A percentile compares a stretch with the other conserved stretches of the same genome.
These are phyloP conservation scores for Leccinum laetum DNA, from an alignment of 1,284 basidiomycete genomes.

Conservation along the genomic window DNA sequence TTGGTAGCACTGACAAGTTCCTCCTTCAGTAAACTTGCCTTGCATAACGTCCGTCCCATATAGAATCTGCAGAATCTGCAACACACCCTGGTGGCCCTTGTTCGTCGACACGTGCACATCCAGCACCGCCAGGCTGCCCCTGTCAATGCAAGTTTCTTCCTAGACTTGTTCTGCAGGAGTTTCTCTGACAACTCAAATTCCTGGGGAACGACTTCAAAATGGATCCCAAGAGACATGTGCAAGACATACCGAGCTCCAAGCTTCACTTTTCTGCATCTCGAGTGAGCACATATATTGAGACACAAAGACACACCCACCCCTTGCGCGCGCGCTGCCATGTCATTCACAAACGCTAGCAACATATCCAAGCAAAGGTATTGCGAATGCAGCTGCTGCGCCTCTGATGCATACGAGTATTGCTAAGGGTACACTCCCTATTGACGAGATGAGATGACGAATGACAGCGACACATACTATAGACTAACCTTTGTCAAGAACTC, in stretches of 20 bases:
- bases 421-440: conserved; percentile 75
- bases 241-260: conserved; percentile 61
- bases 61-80: too few relatives aligned
- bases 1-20: too few relatives aligned
- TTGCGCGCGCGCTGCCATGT: conserved; percentile 83
- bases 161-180: conserved; percentile 76
- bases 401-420: conserved; percentile 58
- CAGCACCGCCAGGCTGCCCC: conserved; percentile 57
- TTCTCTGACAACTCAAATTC: conserved; percentile 54
- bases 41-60: too few relatives aligned
- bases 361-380: conserved; percentile 93
- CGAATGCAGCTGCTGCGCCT: conserved; percentile 71
- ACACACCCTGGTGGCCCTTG: too few relatives aligned
- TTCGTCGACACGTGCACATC: too few relatives aligned
- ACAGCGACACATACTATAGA: neutral
- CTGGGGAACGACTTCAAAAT: conserved; percentile 34
- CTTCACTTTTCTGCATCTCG: conserved; percentile 39
- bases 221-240: neutral
- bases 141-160: conserved; percentile 84
- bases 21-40: too few relatives aligned
- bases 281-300: conserved; percentile 11
- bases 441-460: conserved; percentile 5
- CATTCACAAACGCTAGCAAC: conserved; percentile 83
- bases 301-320: conserved; percentile 48
- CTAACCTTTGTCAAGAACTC: conserved; percentile 85